Conservation (phyloP, 1,139 yeast species). For the Taphrina pruni region DNA sequence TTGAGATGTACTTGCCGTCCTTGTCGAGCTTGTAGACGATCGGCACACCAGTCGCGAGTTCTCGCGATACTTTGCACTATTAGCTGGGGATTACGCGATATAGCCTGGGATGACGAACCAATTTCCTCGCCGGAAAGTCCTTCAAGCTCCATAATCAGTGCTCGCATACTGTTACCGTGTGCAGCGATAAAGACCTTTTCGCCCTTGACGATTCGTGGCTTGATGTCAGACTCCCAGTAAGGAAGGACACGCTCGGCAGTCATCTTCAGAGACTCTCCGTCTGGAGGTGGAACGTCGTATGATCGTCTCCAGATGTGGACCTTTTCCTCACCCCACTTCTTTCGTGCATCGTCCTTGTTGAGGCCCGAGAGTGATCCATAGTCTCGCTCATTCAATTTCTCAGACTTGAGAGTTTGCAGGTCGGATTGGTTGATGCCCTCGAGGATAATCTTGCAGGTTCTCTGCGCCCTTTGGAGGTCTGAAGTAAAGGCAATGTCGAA, state of each 20-base stretch:
- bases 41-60: constrained; percentile 92
- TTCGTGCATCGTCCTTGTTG: constrained; percentile 93
- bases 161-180: constrained; percentile 99
- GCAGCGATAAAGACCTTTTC: constrained; percentile 94
- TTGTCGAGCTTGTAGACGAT: constrained; percentile 95
- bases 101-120: constrained; percentile 79
- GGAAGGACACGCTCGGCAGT: constrained; percentile 97
- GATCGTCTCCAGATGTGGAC: constrained; percentile 99
- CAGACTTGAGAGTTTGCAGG: constrained; percentile 91
- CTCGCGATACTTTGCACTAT: constrained; percentile 12
- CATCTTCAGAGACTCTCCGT: constrained; percentile 89
- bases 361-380: constrained; percentile 99
- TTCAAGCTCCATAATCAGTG: constrained; percentile 94
- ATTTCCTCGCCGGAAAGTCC: constrained; percentile 89
- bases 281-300: constrained; percentile 95
- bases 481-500: constrained; percentile 94
- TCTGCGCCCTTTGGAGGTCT: constrained; percentile 91
- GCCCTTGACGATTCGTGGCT: constrained; percentile 80
- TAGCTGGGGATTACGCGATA: neutral
- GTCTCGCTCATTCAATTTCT: constrained; percentile 99
- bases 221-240: constrained; percentile 94
- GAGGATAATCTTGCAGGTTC: constrained; percentile 95
- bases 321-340: constrained; percentile 85
- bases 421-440: constrained; percentile 86
- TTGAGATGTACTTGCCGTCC: constrained; percentile 48